phyloP scores from a whole-genome alignment of 2,329 filamentous ascomycete genomes.

The Calonectria hongkongensis region DNA sequence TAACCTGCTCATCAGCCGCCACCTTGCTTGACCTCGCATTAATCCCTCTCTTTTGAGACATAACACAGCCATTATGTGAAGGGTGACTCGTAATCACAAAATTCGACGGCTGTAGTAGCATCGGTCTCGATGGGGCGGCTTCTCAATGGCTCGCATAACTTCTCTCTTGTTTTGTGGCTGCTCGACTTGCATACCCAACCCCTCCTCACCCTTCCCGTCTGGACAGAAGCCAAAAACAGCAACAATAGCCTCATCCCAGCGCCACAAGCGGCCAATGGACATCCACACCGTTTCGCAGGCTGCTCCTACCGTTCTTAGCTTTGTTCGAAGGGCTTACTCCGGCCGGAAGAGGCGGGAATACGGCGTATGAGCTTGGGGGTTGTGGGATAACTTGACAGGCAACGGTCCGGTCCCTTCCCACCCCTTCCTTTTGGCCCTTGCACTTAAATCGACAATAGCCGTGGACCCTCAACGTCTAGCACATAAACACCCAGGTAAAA shows the following conservation, averaged over 20 bases:
- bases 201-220: constrained; percentile 37
- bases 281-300: constrained; percentile 10
- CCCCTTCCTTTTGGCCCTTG: constrained; percentile 3
- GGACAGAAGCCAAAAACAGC: constrained; percentile 12
- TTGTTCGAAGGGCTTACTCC: background rate
- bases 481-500: constrained; percentile 21
- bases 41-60: constrained; percentile 13
- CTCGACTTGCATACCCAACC: constrained; percentile 48
- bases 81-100: constrained; percentile 30
- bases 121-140: background rate
- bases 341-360: constrained; percentile 28
- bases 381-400: constrained; percentile 17
- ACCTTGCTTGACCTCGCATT: constrained; percentile 16
- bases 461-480: background rate
- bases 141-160: constrained; percentile 47
- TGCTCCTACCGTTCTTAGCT: constrained; percentile 19
- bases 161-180: constrained; percentile 38
- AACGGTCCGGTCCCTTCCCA: constrained; percentile 27
- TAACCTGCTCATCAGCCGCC: constrained; percentile 19
- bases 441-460: constrained; percentile 15
- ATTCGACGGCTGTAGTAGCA: constrained; percentile 35
- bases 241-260: constrained; percentile 23
- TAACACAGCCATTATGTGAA: constrained; percentile 16
- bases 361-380: constrained; percentile 29
- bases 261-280: constrained; percentile 26